Evolutionary conservation across 768 basidiomycete species (phyloP).

Genomic region (Tylopilus rubrobrunneus): DNA sequence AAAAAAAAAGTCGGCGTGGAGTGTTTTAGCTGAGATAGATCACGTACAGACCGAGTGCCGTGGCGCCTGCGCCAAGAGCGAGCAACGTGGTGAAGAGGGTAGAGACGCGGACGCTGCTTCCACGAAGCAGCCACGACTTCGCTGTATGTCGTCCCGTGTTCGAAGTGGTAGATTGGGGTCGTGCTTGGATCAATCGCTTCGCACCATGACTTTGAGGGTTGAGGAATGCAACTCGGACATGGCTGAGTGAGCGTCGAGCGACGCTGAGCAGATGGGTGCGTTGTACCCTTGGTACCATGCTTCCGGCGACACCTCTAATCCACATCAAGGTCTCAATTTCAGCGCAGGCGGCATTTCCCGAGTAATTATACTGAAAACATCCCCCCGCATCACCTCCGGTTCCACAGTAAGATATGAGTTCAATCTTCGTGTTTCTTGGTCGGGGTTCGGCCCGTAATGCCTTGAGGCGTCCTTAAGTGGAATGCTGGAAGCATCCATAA

Average conservation of each 20-base stretch:
- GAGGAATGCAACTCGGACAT: background rate
- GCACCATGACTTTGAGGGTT: background rate
- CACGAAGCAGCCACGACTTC: conserved; percentile 6
- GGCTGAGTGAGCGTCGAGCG: background rate
- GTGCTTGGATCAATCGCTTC: background rate
- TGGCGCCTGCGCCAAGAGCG: conserved; percentile 36
- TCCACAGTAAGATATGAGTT: too few species aligned
- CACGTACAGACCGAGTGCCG: conserved; percentile 43
- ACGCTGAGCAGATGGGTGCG: background rate
- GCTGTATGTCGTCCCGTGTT: too few species aligned
- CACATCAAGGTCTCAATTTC: too few species aligned
- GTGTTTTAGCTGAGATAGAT: background rate
- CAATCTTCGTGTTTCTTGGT: too few species aligned
- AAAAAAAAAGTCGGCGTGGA: background rate
- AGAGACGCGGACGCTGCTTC: conserved; percentile 31
- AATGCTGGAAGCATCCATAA: too few species aligned
- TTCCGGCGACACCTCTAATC: too few species aligned
- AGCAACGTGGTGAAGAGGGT: conserved; percentile 38
- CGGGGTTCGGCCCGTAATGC: too few species aligned
- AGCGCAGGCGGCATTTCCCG: too few species aligned
- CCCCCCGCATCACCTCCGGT: too few species aligned
- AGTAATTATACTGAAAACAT: too few species aligned
- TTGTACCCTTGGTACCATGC: too few species aligned
- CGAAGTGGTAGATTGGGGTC: conserved; percentile 10
- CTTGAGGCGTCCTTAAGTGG: too few species aligned